Evolutionary conservation across 768 basidiomycete genomes (phyloP).

Genomic region (Leccinum subgranulosum): DNA sequence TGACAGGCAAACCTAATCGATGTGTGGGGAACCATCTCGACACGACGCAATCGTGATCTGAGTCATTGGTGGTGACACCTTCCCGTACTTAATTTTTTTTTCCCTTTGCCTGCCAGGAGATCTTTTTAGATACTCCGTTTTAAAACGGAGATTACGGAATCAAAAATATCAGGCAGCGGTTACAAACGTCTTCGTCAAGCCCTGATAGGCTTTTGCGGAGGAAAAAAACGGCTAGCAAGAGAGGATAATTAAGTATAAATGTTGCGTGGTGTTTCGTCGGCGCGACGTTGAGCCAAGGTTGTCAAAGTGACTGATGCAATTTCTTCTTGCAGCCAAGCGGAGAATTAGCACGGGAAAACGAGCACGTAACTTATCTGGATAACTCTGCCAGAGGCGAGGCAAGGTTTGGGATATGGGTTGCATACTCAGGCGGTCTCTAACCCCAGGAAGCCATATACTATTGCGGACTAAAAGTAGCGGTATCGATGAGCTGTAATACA

Average conservation of each 20-base stretch:
- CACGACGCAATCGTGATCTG: constrained; percentile 3
- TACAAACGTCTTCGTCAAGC: constrained; percentile 13
- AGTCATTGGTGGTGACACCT: constrained; percentile 7
- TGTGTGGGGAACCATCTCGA: constrained; percentile 8
- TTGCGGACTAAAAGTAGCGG: constrained; percentile 20
- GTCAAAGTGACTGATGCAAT: not conserved
- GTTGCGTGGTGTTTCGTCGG: not conserved
- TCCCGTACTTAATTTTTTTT: constrained; percentile 13
- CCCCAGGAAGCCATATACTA: constrained; percentile 10
- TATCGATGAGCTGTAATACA: constrained; percentile 22
- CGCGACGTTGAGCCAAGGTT: not conserved
- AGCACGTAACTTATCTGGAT: constrained; percentile 21
- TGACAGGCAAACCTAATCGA: constrained; percentile 8
- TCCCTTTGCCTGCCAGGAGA: not conserved
- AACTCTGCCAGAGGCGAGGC: constrained; percentile 3
- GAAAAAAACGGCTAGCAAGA: constrained; percentile 9
- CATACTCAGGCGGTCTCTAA: constrained; percentile 8
- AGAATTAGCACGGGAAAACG: constrained; percentile 13
- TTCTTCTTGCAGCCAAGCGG: not conserved
- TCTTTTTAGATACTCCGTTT: constrained; percentile 2
- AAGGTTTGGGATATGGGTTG: constrained; percentile 13
- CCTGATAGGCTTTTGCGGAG: constrained; percentile 37
- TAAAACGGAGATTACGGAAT: constrained; percentile 36
- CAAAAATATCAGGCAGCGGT: constrained; percentile 27
- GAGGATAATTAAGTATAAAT: constrained; percentile 18